Percentiles rank a stretch among this genome's conserved stretches.
Evolutionary conservation across 78 protist species (phyloP).

Genomic region (Pigoraptor vietnamica): DNA sequence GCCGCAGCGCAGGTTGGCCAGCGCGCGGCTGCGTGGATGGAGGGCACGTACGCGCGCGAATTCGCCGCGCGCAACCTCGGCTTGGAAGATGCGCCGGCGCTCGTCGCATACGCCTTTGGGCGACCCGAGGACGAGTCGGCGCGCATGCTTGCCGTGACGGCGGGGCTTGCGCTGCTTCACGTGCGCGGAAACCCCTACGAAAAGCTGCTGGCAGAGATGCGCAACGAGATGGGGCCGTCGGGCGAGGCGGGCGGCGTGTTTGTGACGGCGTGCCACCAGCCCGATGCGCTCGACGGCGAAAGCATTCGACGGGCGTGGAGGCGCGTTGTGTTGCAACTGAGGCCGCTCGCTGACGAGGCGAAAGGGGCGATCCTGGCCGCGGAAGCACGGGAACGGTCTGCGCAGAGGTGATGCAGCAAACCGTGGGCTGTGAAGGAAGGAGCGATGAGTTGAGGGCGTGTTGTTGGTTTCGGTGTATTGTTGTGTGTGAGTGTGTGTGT

Average conservation of each 20-base stretch:
- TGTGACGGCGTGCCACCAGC: not conserved
- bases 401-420: too few relatives aligned
- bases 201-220: not conserved
- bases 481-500: too few relatives aligned
- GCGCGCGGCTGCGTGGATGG: not conserved
- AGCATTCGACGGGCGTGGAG: too few relatives aligned
- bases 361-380: too few relatives aligned
- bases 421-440: too few relatives aligned
- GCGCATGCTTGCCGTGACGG: not conserved
- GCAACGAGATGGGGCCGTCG: not conserved
- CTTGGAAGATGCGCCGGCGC: not conserved
- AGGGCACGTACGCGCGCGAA: not conserved
- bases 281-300: not conserved
- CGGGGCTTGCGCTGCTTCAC: not conserved
- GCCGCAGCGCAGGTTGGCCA: not conserved
- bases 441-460: too few relatives aligned
- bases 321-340: too few relatives aligned
- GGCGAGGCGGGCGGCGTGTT: not conserved
- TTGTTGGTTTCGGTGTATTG: too few relatives aligned
- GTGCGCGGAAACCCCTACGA: not conserved
- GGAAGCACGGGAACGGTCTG: too few relatives aligned
- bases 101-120: not conserved
- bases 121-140: not conserved
- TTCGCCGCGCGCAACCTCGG: not conserved
- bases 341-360: too few relatives aligned